Evolutionary conservation across 1,284 basidiomycete genomes (phyloP).

Genomic region (Fomitopsis schrenkii): DNA sequence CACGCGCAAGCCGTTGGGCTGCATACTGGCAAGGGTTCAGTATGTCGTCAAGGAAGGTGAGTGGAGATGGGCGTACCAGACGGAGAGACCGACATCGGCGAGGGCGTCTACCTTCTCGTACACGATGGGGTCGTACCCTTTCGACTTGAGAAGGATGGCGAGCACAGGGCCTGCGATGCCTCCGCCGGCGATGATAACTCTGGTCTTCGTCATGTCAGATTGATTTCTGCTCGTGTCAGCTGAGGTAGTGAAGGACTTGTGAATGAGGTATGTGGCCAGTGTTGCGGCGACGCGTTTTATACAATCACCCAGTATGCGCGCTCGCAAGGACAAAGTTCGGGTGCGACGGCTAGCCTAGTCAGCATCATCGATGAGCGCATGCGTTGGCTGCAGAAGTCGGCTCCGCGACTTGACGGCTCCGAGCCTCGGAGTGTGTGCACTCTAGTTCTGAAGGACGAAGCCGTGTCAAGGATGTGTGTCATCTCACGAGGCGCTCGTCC

Average conservation of each 20-base stretch:
- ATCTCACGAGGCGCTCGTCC: background rate
- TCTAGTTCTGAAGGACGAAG: too few relatives aligned
- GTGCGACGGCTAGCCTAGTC: background rate
- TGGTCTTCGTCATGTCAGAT: conserved; percentile 10
- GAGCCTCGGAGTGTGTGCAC: too few relatives aligned
- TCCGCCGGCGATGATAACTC: conserved; percentile 38
- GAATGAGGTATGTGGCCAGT: background rate
- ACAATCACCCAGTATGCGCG: background rate
- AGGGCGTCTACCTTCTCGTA: conserved; percentile 34
- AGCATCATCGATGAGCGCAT: background rate
- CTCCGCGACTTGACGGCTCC: background rate
- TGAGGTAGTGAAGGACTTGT: background rate
- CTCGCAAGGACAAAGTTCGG: background rate
- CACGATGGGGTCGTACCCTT: conserved; percentile 38
- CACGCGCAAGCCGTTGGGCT: conserved; percentile 38
- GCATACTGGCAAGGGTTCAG: conserved; percentile 26
- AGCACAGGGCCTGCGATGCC: conserved; percentile 45
- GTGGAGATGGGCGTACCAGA: conserved; percentile 25
- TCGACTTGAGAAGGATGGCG: conserved; percentile 38
- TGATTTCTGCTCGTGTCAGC: background rate
- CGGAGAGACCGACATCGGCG: conserved; percentile 31
- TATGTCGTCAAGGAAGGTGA: background rate
- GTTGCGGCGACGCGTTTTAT: background rate
- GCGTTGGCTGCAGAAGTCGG: background rate
- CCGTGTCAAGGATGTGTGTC: background rate